phyloP scores from a whole-genome alignment of 179 eudicot species.

The Monotropa hypopitys region DNA sequence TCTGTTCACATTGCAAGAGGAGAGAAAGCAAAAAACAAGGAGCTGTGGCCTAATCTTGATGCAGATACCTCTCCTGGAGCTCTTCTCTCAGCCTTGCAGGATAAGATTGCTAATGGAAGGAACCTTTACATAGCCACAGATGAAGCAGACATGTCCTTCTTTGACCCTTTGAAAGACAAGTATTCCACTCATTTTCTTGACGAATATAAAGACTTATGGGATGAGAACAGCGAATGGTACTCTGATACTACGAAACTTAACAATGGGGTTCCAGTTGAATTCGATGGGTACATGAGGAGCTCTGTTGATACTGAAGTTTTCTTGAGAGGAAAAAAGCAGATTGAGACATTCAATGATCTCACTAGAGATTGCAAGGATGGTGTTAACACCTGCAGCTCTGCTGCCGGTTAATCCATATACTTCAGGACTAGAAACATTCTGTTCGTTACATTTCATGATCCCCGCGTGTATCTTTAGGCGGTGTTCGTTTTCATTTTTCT shows the following conservation, averaged over 20 bases:
- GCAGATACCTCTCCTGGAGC: conserved; percentile 73
- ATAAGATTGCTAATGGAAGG: conserved; percentile 79
- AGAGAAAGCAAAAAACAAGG: conserved; percentile 63
- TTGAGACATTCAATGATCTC: conserved; percentile 87
- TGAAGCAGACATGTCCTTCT: conserved; percentile 55
- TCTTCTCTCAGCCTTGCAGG: conserved; percentile 40
- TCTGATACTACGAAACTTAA: conserved; percentile 60
- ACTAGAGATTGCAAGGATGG: conserved; percentile 94
- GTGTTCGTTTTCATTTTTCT: neutral
- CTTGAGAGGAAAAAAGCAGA: conserved; percentile 81
- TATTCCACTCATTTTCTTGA: conserved; percentile 75
- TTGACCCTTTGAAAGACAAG: conserved; percentile 83
- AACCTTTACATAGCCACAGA: conserved; percentile 68
- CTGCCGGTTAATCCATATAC: conserved; percentile 15
- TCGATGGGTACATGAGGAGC: conserved; percentile 90
- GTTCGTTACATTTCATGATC: neutral
- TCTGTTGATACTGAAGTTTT: conserved; percentile 90
- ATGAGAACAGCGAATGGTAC: conserved; percentile 70
- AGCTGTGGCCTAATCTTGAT: conserved; percentile 84
- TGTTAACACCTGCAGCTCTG: conserved; percentile 55
- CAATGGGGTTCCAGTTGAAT: conserved; percentile 61
- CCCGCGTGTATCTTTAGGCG: neutral
- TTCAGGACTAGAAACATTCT: neutral
- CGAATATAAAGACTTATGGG: conserved; percentile 80
- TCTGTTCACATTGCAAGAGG: conserved; percentile 76